phyloP scores from a whole-genome alignment of 176 grass and related monocot species.

The Oryza rufipogon region DNA sequence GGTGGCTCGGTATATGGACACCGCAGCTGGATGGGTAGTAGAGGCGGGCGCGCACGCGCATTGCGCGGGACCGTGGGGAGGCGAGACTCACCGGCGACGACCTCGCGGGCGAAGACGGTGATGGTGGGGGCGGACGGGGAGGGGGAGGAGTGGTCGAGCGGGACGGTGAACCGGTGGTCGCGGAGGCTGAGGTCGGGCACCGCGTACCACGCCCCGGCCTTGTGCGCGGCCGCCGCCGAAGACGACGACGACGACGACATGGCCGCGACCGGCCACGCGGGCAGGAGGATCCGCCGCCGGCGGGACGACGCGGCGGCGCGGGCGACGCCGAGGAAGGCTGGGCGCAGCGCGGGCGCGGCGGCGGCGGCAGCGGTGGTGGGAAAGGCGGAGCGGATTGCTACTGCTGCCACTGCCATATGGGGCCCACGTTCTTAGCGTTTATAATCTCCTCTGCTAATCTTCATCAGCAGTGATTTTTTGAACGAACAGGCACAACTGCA shows the following conservation, averaged over 20 bases:
- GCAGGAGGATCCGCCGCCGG: slow-evolving; percentile 18
- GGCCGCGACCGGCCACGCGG: not conserved
- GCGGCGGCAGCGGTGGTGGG: not conserved
- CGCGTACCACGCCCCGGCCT: slow-evolving; percentile 62
- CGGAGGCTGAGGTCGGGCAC: slow-evolving; percentile 82
- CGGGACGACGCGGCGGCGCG: slow-evolving; percentile 26
- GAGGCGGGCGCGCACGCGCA: not conserved
- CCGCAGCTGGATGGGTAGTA: too few species aligned
- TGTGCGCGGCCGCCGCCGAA: slow-evolving; percentile 33
- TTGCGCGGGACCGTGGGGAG: not conserved
- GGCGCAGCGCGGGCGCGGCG: not conserved
- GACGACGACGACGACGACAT: slow-evolving; percentile 44
- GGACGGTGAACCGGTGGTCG: slow-evolving; percentile 85
- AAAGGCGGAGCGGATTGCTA: not conserved
- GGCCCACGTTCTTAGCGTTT: not conserved
- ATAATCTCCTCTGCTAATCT: not conserved
- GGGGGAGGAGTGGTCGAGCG: slow-evolving; percentile 69
- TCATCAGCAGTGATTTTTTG: too few species aligned
- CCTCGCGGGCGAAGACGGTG: slow-evolving; percentile 89
- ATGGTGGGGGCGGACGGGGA: slow-evolving; percentile 33
- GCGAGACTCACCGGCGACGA: slow-evolving; percentile 63
- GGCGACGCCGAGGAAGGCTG: not conserved
- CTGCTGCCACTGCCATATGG: slow-evolving; percentile 32
- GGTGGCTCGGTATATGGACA: not conserved
- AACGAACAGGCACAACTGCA: too few species aligned